phyloP scores from a whole-genome alignment of 306 rosid genomes.

The Prosopis cineraria region DNA sequence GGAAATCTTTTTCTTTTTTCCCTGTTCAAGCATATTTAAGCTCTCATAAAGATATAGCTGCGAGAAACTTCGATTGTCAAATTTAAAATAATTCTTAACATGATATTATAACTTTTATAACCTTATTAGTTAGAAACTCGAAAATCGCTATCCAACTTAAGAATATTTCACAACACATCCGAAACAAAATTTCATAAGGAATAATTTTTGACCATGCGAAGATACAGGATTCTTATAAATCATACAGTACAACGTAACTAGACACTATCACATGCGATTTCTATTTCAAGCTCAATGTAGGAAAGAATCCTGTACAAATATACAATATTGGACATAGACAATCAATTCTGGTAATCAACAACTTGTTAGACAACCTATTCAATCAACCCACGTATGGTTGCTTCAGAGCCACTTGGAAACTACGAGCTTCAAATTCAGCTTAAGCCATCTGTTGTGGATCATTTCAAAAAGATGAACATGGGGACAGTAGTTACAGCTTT shows the following conservation, averaged over 20 bases:
- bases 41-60: too few relatives aligned
- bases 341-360: background rate
- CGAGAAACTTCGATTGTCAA: too few relatives aligned
- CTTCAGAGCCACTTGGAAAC: conserved; percentile 6
- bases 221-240: background rate
- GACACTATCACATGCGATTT: background rate
- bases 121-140: too few relatives aligned
- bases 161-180: background rate
- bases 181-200: background rate
- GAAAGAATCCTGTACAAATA: background rate
- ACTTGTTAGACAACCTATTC: background rate
- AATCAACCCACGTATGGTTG: background rate
- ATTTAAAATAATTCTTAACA: too few relatives aligned
- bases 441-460: conserved; percentile 10
- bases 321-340: background rate
- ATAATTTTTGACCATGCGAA: background rate
- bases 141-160: too few relatives aligned
- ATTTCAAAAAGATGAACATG: conserved; percentile 49
- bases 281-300: conserved; percentile 4
- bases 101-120: too few relatives aligned
- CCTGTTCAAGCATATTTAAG: too few relatives aligned
- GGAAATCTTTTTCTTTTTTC: too few relatives aligned
- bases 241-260: background rate
- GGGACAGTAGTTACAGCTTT: conserved; percentile 69
- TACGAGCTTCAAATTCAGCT: conserved; percentile 5